A percentile compares a stretch with the other conserved stretches of the same genome.
phyloP scores from a whole-genome alignment of 208 protist genomes.

The Trypanosoma platydactyli region DNA sequence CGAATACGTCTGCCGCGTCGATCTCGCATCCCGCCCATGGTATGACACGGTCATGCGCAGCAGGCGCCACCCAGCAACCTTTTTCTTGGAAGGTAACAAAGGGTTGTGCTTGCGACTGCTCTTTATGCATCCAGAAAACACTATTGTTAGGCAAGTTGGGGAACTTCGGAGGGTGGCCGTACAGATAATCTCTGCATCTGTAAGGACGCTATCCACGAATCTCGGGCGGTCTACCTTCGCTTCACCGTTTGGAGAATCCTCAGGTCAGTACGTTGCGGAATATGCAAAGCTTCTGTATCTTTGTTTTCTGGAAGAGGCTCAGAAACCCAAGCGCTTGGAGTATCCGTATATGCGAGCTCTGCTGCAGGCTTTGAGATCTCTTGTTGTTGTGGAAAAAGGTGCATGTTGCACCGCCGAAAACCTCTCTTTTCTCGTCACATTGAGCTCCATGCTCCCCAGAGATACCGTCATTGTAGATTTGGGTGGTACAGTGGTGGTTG shows the following conservation, averaged over 20 bases:
- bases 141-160: background rate
- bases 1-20: background rate
- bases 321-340: background rate
- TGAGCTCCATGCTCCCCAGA: slow-evolving; percentile 43
- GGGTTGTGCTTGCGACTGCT: slow-evolving; percentile 16
- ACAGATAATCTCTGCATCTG: slow-evolving; percentile 9
- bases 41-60: background rate
- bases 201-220: slow-evolving; percentile 7
- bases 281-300: slow-evolving; percentile 70
- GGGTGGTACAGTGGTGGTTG: background rate
- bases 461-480: background rate
- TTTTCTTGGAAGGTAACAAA: slow-evolving; percentile 12
- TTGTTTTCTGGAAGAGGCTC: slow-evolving; percentile 55
- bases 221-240: slow-evolving; percentile 3
- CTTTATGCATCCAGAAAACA: background rate
- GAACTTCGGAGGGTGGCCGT: slow-evolving; percentile 13
- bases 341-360: slow-evolving; percentile 46
- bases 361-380: slow-evolving; percentile 46
- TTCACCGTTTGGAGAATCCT: slow-evolving; percentile 30
- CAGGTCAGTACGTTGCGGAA: slow-evolving; percentile 37
- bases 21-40: background rate
- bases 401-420: slow-evolving; percentile 55
- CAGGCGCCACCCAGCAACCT: slow-evolving; percentile 20
- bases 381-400: slow-evolving; percentile 51
- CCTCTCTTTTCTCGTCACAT: slow-evolving; percentile 57